A percentile compares a stretch with the other conserved stretches of the same genome.
Conservation (phyloP, 2,329 filamentous ascomycete species). For the Epicoccum sorghinum region DNA sequence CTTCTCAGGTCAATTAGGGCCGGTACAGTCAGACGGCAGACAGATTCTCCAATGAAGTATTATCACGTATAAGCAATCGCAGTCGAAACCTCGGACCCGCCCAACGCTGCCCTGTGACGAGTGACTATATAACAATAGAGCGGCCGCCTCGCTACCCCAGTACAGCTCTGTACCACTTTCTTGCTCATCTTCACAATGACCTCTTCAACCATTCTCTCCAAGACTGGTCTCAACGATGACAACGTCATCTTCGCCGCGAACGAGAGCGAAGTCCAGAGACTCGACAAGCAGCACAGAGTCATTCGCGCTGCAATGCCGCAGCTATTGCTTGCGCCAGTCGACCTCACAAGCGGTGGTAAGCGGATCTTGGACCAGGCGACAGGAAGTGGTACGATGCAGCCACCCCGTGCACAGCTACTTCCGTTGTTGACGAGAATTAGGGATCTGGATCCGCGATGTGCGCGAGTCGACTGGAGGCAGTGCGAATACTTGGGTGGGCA, state of each 20-base stretch:
- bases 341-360: neutral
- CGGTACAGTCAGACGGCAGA: too few species aligned
- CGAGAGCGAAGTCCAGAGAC: slow-evolving; percentile 10
- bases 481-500: neutral
- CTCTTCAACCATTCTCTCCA: neutral
- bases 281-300: slow-evolving; percentile 14
- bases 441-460: neutral
- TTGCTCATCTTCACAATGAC: neutral
- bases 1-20: neutral
- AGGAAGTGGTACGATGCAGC: neutral
- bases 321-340: neutral
- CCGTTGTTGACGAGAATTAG: neutral
- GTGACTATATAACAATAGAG: neutral
- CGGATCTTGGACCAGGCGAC: neutral
- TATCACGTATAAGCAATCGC: too few species aligned
- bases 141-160: neutral
- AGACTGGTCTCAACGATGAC: slow-evolving; percentile 15
- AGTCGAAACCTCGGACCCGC: too few species aligned
- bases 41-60: too few species aligned
- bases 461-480: neutral
- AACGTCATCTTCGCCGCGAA: slow-evolving; percentile 17
- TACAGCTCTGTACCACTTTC: neutral
- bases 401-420: neutral
- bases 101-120: too few species aligned
- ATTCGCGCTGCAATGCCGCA: slow-evolving; percentile 7